A percentile compares a stretch with the other conserved stretches of the same genome.
phyloP scores from a whole-genome alignment of 1,139 yeast species.

The Sugiyamaella xylanicola region DNA sequence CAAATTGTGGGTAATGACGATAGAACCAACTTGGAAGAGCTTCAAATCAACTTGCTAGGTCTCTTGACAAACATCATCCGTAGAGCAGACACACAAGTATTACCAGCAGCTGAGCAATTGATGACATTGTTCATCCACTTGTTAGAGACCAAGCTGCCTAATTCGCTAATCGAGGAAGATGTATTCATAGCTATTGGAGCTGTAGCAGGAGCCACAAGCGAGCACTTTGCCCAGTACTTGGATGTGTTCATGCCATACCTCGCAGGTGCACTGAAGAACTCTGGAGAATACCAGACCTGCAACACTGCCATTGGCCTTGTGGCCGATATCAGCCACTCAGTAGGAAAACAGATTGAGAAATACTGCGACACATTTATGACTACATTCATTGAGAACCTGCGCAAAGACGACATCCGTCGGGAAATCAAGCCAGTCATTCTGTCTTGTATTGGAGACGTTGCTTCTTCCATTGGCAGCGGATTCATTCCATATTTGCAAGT shows the following conservation, averaged over 20 bases:
- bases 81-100: constrained; percentile 69
- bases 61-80: constrained; percentile 85
- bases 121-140: constrained; percentile 82
- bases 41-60: constrained; percentile 85
- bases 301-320: constrained; percentile 91
- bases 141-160: constrained; percentile 57
- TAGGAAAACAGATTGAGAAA: constrained; percentile 70
- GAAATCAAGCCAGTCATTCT: constrained; percentile 85
- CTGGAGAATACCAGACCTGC: constrained; percentile 73
- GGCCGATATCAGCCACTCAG: constrained; percentile 94
- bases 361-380: constrained; percentile 83
- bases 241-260: constrained; percentile 80
- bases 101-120: constrained; percentile 72
- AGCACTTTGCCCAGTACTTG: constrained; percentile 72
- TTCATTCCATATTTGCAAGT: constrained; percentile 76
- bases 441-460: constrained; percentile 96
- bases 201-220: constrained; percentile 76
- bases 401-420: constrained; percentile 65
- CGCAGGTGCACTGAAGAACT: constrained; percentile 73
- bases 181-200: constrained; percentile 90
- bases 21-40: constrained; percentile 76
- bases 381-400: constrained; percentile 71
- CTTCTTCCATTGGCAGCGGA: constrained; percentile 75
- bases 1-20: constrained; percentile 59
- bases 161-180: constrained; percentile 90